Percentiles rank a stretch among this genome's conserved stretches.
phyloP scores from a whole-genome alignment of 2,329 filamentous ascomycete genomes.

The Ceratocystis colombiana region DNA sequence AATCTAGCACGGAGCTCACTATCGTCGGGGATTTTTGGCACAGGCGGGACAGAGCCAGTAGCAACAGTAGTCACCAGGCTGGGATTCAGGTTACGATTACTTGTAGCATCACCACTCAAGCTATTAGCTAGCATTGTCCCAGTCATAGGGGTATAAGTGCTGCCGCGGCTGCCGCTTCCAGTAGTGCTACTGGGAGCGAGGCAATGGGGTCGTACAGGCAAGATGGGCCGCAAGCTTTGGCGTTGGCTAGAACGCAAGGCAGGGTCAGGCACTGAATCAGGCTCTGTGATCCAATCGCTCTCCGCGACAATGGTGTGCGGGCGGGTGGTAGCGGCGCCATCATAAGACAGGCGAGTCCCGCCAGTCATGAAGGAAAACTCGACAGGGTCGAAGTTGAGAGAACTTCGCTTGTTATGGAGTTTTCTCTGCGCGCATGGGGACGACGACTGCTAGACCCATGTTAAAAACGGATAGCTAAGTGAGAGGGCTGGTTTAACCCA shows the following conservation, averaged over 20 bases:
- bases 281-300: slow-evolving; percentile 22
- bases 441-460: background rate
- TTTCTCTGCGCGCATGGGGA: background rate
- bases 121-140: background rate
- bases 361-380: slow-evolving; percentile 16
- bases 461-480: background rate
- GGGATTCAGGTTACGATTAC: background rate
- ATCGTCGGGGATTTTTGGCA: slow-evolving; percentile 9
- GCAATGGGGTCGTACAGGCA: slow-evolving; percentile 4
- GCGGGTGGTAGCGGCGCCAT: background rate
- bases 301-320: slow-evolving; percentile 12
- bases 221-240: background rate
- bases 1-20: background rate
- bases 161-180: background rate
- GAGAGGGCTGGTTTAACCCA: background rate
- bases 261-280: slow-evolving; percentile 12
- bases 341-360: slow-evolving; percentile 12
- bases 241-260: background rate
- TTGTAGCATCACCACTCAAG: background rate
- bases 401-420: slow-evolving; percentile 7
- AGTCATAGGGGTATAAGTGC: background rate
- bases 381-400: slow-evolving; percentile 12
- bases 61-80: background rate
- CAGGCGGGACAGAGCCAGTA: slow-evolving; percentile 10
- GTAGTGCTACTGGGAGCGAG: background rate